Base-by-base conservation (phyloP, 139 green algal genomes). In the Chlorella sp. region DNA sequence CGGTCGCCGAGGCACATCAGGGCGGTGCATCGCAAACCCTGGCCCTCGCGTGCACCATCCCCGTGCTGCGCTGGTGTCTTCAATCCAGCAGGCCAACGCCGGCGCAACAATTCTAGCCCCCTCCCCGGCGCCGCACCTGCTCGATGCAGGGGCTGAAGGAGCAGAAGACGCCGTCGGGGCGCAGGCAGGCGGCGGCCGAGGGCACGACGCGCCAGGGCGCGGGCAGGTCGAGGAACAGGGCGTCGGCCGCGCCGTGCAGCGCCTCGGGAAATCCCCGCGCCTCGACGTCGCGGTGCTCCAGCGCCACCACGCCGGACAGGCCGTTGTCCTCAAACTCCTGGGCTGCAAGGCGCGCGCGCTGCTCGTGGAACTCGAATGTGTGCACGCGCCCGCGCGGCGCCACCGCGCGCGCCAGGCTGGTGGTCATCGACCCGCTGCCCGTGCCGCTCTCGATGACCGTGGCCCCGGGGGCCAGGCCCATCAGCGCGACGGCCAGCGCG, bases 101-200 rank as follows among this genome's bases (percentile, higher is more conserved):
- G n/a, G n/a, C n/a, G n/a, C n/a, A n/a, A n/a, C n/a, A n/a, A n/a
- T n/a, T n/a, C n/a, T n/a, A n/a, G n/a, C n/a, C 17, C 56, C 12
- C 17, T 2, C 35, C 23, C 1, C 36, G 15, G 5, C 6, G 40
- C 31, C 65, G 40, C 35, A 86, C 85, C 85, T 99, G 96, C 83
- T 99, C 96, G 21, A 99, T 98, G 91, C 96, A 99, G 17, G 96
- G 96, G 66, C 91, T 97, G 87, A 99, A 99, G 45, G 90, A 86
- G 82, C 94, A 98, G 73, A 99, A 91, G 29, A 87, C 79, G 35
- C 90, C 92, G 38, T 94, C 85, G 4, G 86, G 83, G 21, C 80
- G 75, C 63, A 98, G 73, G 71, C 88, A 93, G 36, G 12, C 31
- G 6, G 87, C 90, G 5, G 87, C 90, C 25, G 84, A 92, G 9